Conservation (phyloP, 2,329 filamentous ascomycete species). For the Lachnum nothofagi region DNA sequence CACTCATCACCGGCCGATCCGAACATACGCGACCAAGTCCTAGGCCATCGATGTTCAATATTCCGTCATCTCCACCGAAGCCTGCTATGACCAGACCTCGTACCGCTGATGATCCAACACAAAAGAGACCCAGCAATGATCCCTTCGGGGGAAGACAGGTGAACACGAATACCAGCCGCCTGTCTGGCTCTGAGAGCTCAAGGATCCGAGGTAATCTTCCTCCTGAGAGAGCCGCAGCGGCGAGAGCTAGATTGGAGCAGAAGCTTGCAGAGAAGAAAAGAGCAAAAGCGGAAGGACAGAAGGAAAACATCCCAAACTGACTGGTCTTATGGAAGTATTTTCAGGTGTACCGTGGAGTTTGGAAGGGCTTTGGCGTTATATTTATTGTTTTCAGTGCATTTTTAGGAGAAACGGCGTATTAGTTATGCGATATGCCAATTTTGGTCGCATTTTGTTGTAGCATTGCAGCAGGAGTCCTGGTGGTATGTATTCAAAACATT, state of each 20-base stretch:
- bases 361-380: not conserved
- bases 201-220: constrained; percentile 23
- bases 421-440: constrained; percentile 9
- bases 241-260: constrained; percentile 31
- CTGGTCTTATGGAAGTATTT: not conserved
- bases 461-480: constrained; percentile 4
- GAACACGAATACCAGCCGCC: constrained; percentile 17
- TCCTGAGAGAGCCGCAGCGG: constrained; percentile 33
- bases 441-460: constrained; percentile 2
- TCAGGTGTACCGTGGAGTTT: not conserved
- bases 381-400: constrained; percentile 1
- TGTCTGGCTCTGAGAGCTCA: constrained; percentile 19
- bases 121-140: constrained; percentile 17
- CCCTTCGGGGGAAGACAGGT: constrained; percentile 3
- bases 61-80: constrained; percentile 29
- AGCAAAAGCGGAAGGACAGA: constrained; percentile 15
- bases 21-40: constrained; percentile 22
- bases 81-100: constrained; percentile 18
- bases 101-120: constrained; percentile 11
- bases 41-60: constrained; percentile 27
- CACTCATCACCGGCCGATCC: constrained; percentile 11
- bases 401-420: not conserved
- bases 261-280: constrained; percentile 30
- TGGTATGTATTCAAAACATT: too few species aligned
- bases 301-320: constrained; percentile 25